phyloP scores from a whole-genome alignment of 2,329 filamentous ascomycete species.

The Cladosporium oxysporum region DNA sequence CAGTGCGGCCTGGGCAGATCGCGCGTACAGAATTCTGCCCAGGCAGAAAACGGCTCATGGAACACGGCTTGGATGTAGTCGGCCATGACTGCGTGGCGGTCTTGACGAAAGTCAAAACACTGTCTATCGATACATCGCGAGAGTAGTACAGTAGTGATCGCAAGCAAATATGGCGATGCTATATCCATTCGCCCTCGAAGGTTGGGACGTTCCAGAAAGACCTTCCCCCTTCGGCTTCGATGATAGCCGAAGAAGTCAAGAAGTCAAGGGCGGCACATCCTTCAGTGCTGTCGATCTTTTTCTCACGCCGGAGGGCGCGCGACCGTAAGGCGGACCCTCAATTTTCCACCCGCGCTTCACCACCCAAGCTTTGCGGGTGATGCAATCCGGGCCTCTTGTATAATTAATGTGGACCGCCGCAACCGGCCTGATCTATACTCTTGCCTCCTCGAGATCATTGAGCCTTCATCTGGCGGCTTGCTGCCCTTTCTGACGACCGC shows the following conservation, averaged over 20 bases:
- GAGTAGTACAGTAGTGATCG: background rate
- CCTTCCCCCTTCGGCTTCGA: conserved; percentile 2
- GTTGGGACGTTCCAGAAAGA: background rate
- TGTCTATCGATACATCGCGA: background rate
- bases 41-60: background rate
- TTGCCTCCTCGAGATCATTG: background rate
- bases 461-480: background rate
- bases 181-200: background rate
- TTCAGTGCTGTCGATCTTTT: background rate
- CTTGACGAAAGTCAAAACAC: background rate
- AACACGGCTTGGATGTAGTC: background rate
- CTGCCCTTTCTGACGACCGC: background rate
- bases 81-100: background rate
- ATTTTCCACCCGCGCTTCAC: background rate
- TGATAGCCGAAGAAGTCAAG: background rate
- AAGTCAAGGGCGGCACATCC: background rate
- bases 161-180: background rate
- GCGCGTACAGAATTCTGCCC: background rate
- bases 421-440: background rate
- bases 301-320: background rate
- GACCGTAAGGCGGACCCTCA: background rate
- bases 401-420: conserved; percentile 5
- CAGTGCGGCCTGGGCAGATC: background rate
- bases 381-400: conserved; percentile 7
- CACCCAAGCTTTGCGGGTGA: conserved; percentile 16